Conservation (phyloP, 306 rosid species). For the Inga leiocalycina region DNA sequence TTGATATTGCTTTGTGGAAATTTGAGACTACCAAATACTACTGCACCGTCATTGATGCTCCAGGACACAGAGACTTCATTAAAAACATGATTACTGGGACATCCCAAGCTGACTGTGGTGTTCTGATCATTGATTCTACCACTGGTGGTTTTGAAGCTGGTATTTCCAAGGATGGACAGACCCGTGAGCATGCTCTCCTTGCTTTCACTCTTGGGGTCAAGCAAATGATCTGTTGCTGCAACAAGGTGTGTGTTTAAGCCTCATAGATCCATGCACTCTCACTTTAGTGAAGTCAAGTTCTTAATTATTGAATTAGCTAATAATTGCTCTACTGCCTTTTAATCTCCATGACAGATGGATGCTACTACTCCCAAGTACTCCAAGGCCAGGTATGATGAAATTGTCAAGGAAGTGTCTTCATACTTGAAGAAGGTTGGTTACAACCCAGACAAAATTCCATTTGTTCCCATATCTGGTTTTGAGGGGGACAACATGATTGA, state of each 20-base stretch:
- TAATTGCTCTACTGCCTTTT: background rate
- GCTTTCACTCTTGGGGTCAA: conserved; percentile 4
- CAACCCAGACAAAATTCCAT: background rate
- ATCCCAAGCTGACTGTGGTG: conserved; percentile 1
- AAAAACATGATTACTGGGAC: conserved; percentile 5
- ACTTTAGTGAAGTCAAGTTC: background rate
- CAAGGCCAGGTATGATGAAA: conserved; percentile 2
- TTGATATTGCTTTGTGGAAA: conserved; percentile 1
- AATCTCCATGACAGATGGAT: background rate
- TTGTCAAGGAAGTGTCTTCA: background rate
- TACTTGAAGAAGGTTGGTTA: conserved; percentile 3
- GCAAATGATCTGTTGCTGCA: conserved; percentile 7
- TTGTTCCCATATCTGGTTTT: background rate
- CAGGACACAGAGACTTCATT: background rate
- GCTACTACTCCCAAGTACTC: conserved; percentile 10
- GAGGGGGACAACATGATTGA: background rate
- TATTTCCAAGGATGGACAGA: conserved; percentile 3
- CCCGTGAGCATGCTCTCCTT: conserved; percentile 5
- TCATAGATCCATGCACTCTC: background rate
- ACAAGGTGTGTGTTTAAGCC: conserved; percentile 30
- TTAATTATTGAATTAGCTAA: background rate
- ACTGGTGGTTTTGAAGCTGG: conserved; percentile 7
- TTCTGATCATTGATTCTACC: background rate
- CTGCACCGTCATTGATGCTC: conserved; percentile 4
- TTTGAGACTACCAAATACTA: background rate